Conservation (phyloP, 805 yeast species). For the Lachancea thermotolerans region DNA sequence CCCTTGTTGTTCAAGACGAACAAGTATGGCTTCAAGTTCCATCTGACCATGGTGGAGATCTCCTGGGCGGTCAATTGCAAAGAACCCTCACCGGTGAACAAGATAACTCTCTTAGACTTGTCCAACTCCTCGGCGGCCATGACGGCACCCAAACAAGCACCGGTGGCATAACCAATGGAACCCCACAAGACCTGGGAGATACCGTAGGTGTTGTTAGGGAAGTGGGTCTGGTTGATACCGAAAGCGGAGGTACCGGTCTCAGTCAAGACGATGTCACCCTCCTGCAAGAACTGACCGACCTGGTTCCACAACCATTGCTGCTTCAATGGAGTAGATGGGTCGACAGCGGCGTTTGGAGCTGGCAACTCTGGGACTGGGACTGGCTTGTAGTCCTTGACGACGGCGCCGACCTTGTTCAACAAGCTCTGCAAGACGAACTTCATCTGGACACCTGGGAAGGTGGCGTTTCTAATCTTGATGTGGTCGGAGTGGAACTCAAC, state of each 20-base stretch:
- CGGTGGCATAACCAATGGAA: slow-evolving; percentile 65
- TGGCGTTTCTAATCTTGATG: slow-evolving; percentile 62
- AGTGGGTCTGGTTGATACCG: slow-evolving; percentile 59
- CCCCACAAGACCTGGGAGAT: slow-evolving; percentile 75
- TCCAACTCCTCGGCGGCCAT: slow-evolving; percentile 61
- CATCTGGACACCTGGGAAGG: slow-evolving; percentile 70
- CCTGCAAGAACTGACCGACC: slow-evolving; percentile 53
- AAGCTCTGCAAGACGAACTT: slow-evolving; percentile 44
- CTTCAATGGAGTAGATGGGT: slow-evolving; percentile 42
- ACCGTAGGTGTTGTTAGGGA: slow-evolving; percentile 56
- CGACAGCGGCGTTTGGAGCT: slow-evolving; percentile 39
- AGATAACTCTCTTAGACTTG: slow-evolving; percentile 53
- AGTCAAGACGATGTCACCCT: slow-evolving; percentile 60
- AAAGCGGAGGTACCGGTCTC: slow-evolving; percentile 75
- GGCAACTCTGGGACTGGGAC: slow-evolving; percentile 50
- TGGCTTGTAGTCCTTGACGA: slow-evolving; percentile 40
- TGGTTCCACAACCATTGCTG: slow-evolving; percentile 68
- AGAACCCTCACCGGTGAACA: slow-evolving; percentile 73
- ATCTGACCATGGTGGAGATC: slow-evolving; percentile 60
- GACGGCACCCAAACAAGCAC: slow-evolving; percentile 62
- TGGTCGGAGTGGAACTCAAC: slow-evolving; percentile 75
- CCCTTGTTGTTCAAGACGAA: slow-evolving; percentile 67
- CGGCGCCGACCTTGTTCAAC: slow-evolving; percentile 33
- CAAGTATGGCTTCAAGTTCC: slow-evolving; percentile 61
- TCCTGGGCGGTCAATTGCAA: slow-evolving; percentile 70